These are phyloP conservation scores for Pelagophyceae sp. DNA, from an alignment of 352 stramenopile species.

Conservation along the genomic window DNA sequence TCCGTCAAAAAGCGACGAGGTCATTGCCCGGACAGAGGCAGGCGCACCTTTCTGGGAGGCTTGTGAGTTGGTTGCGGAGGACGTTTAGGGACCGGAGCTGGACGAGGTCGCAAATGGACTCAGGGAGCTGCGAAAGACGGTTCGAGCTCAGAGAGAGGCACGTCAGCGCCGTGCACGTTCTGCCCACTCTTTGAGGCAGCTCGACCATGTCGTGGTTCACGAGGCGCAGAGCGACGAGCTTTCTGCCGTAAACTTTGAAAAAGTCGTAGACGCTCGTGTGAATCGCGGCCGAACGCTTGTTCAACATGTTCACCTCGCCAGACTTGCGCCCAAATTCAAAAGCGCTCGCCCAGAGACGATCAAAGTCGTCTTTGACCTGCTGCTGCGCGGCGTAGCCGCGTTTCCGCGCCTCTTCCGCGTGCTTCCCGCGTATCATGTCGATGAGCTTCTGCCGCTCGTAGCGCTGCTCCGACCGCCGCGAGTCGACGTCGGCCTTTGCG, in stretches of 20 bases:
- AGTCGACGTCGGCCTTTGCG: not conserved
- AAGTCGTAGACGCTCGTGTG: conserved; percentile 24
- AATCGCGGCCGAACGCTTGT: conserved; percentile 10
- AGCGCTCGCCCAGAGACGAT: not conserved
- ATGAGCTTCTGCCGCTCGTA: not conserved
- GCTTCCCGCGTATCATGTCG: conserved; percentile 10
- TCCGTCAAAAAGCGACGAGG: too few species aligned
- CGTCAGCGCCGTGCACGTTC: conserved; percentile 23
- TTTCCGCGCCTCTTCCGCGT: not conserved
- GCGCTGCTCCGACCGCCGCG: not conserved
- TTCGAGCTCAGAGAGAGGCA: conserved; percentile 38
- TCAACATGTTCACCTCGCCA: conserved; percentile 25
- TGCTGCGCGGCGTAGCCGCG: not conserved
- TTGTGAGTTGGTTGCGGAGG: conserved; percentile 26
- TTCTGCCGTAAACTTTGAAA: not conserved
- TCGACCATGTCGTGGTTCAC: conserved; percentile 16
- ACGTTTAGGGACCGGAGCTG: conserved; percentile 35
- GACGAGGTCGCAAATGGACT: conserved; percentile 32
- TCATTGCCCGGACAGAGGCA: too few species aligned
- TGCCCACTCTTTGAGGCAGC: conserved; percentile 23
- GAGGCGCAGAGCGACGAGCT: conserved; percentile 18
- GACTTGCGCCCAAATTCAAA: conserved; percentile 4
- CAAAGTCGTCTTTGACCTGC: not conserved
- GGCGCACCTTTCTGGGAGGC: too few species aligned
- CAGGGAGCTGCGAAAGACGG: conserved; percentile 32